Evolutionary conservation across 2,329 filamentous ascomycete species (phyloP).

Genomic region (Botrytis hyacinthi): DNA sequence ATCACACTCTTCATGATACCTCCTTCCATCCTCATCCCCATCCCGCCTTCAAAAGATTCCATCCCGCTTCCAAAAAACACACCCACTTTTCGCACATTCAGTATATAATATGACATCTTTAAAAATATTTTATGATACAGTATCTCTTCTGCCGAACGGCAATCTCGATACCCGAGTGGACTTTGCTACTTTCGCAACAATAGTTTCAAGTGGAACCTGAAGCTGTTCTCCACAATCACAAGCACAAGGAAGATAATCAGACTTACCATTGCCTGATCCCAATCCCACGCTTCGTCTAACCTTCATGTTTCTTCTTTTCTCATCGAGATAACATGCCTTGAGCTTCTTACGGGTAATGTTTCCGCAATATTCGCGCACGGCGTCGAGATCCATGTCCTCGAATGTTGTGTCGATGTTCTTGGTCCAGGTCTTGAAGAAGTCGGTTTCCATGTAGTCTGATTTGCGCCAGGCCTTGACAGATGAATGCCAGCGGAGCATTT

Average conservation of each 20-base stretch:
- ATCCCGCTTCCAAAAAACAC: background rate
- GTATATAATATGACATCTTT: slow-evolving; percentile 13
- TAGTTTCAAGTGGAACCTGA: slow-evolving; percentile 10
- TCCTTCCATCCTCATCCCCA: slow-evolving; percentile 10
- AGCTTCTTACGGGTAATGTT: slow-evolving; percentile 20
- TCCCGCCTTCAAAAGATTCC: background rate
- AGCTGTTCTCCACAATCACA: slow-evolving; percentile 11
- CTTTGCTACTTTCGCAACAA: slow-evolving; percentile 2
- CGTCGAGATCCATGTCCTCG: slow-evolving; percentile 18
- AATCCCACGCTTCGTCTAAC: background rate
- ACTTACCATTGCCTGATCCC: slow-evolving; percentile 15
- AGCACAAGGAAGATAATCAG: slow-evolving; percentile 18
- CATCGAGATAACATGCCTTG: slow-evolving; percentile 19
- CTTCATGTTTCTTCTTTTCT: slow-evolving; percentile 18
- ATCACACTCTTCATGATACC: background rate
- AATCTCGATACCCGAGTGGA: slow-evolving; percentile 3
- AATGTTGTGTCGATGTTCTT: slow-evolving; percentile 19
- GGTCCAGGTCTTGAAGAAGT: slow-evolving; percentile 20
- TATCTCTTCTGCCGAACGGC: slow-evolving; percentile 16
- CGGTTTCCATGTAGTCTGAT: slow-evolving; percentile 15
- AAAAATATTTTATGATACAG: slow-evolving; percentile 1
- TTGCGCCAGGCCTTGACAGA: slow-evolving; percentile 19
- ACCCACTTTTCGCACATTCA: slow-evolving; percentile 18
- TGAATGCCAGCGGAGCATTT: slow-evolving; percentile 21
- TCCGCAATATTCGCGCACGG: slow-evolving; percentile 16